Evolutionary conservation across 805 yeast species (phyloP), one percentile per base, ranked within the genome.

Genomic region (Diddensiella santjacobensis): DNA sequence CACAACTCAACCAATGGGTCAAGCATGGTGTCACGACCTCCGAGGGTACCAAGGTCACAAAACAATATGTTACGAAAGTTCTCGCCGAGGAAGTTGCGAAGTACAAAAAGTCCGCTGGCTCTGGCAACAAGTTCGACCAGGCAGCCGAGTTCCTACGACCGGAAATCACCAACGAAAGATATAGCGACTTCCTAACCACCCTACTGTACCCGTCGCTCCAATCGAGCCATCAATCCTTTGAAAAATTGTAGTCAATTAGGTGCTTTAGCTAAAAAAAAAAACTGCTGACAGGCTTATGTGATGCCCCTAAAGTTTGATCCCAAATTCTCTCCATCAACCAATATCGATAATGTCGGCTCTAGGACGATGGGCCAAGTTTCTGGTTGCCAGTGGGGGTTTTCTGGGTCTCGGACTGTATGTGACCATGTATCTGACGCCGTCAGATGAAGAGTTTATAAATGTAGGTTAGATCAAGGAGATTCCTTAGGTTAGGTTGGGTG

Each of bases 371-470:
- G 33, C 50, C 23, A 20, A 20, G 22, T 42, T 51, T 8, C 72
- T 73, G 56, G 71, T 74, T 22, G 72, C 72, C 10, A 89, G 95
- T 6, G 78, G 78, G n/a, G 75, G 79, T 17, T 79, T 88, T 17
- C 71, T 87, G 2, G 87, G 83, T 3, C 58, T 79, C 0, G 98
- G 97, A n/a, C 78, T 81, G 0, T 55, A 86, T 3, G 69, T 84
- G 15, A 83, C 69, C 69, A 84, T 81, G 54, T 85, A 79, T 64
- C 80, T 90, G 0, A 82, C 88, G 0, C 98, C 98, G 2, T 78
- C 90, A 1, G 95, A 87, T 55, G 96, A 88, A 58, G 78, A 90
- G 60, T 66, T 90, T 24, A 74, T 89, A 36, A 79, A 81, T 0
- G 67, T 54, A 38, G 45, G 58, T 45, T 15, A 15, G 19, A 15